These are phyloP conservation scores for Solanum lycopersicoides DNA, from an alignment of 257 asterid species.

Conservation along the genomic window DNA sequence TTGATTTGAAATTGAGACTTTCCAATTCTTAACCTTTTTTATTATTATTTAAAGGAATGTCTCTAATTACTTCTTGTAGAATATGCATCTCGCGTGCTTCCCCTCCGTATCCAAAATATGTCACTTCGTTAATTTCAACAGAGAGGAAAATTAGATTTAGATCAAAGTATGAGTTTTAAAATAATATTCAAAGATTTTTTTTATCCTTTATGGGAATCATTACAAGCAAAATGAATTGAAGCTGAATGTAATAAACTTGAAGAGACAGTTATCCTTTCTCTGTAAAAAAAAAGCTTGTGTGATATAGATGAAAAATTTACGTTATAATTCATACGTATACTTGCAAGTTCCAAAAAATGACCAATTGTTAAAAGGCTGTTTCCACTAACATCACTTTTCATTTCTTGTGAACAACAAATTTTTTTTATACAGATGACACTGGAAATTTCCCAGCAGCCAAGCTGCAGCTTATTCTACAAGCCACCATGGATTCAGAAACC, in stretches of 20 bases:
- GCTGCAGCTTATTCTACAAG: neutral
- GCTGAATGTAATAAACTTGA: neutral
- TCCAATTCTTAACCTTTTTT: neutral
- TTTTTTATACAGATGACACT: neutral
- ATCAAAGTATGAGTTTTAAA: neutral
- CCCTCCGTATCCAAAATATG: neutral
- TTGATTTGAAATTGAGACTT: neutral
- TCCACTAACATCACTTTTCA: neutral
- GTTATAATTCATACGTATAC: neutral
- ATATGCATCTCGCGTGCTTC: neutral
- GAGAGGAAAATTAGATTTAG: neutral
- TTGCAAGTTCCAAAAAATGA: neutral
- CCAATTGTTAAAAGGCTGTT: neutral
- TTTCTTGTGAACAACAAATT: no score
- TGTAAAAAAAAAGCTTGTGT: neutral
- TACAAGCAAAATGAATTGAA: neutral
- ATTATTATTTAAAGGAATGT: neutral
- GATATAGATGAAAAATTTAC: neutral
- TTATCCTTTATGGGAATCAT: neutral
- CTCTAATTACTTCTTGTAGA: neutral
- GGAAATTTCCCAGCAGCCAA: neutral
- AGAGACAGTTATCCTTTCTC: neutral
- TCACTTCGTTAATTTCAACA: neutral
- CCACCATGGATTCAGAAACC: neutral
- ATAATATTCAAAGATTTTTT: neutral